Evolutionary conservation across 2,329 filamentous ascomycete genomes (phyloP).

Genomic region (Plectosphaerella sp.): DNA sequence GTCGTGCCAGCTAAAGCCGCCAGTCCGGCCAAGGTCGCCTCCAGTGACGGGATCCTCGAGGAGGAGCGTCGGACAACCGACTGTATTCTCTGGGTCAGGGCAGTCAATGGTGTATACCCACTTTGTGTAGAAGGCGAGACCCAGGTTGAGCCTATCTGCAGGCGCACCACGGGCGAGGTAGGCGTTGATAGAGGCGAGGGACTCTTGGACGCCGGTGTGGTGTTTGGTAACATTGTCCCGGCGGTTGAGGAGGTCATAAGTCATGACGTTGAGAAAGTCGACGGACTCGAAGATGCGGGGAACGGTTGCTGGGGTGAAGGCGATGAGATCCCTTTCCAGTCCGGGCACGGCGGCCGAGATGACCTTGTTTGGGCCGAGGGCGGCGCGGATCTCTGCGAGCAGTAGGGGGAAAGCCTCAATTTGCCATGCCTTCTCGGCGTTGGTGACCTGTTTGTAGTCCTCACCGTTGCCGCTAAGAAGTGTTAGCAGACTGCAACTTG

Average conservation of each 20-base stretch:
- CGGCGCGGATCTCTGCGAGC: constrained; percentile 51
- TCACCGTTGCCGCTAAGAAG: constrained; percentile 58
- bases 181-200: constrained; percentile 48
- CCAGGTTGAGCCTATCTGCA: constrained; percentile 52
- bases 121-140: constrained; percentile 65
- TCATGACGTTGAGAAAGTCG: constrained; percentile 66
- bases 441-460: constrained; percentile 63
- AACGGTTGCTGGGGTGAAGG: constrained; percentile 54
- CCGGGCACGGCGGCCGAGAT: constrained; percentile 68
- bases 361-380: constrained; percentile 51
- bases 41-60: constrained; percentile 57
- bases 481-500: not conserved
- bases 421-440: constrained; percentile 55
- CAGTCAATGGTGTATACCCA: constrained; percentile 50
- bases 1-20: constrained; percentile 58
- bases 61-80: constrained; percentile 50
- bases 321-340: constrained; percentile 60
- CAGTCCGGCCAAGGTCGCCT: constrained; percentile 51
- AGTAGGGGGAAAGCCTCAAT: constrained; percentile 60
- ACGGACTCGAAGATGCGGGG: constrained; percentile 54
- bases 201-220: constrained; percentile 57
- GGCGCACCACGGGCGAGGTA: constrained; percentile 54
- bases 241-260: constrained; percentile 67
- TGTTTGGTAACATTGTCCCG: constrained; percentile 61
- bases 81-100: constrained; percentile 32